A percentile compares a stretch with the other conserved stretches of the same genome.
These are phyloP conservation scores for Aspergillus affinis DNA, from an alignment of 495 filamentous ascomycete genomes.

Conservation along the genomic window DNA sequence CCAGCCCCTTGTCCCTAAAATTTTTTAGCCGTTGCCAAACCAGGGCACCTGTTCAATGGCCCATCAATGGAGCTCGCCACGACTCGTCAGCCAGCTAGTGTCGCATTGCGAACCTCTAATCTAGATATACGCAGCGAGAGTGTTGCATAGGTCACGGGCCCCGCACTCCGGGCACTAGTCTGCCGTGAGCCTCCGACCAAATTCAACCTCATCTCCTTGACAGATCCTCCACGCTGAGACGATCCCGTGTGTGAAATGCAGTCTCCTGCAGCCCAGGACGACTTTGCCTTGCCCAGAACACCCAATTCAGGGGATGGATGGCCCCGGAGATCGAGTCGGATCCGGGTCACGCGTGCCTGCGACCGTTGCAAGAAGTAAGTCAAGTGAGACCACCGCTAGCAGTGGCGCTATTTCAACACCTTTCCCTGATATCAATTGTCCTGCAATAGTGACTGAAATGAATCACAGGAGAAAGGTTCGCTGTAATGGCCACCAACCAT, in stretches of 20 bases:
- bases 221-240: background rate
- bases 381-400: background rate
- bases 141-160: conserved; percentile 1
- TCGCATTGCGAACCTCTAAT: too few species aligned
- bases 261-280: background rate
- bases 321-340: background rate
- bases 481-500: conserved; percentile 28
- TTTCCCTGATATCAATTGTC: conserved; percentile 1
- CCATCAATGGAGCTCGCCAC: too few species aligned
- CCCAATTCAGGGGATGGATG: background rate
- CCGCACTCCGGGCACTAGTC: background rate
- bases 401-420: too few species aligned
- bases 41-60: background rate
- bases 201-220: conserved; percentile 1
- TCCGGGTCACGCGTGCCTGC: conserved; percentile 17
- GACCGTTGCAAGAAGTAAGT: conserved; percentile 22
- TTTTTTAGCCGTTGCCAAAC: background rate
- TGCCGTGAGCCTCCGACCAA: background rate
- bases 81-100: too few species aligned
- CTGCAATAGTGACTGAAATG: background rate
- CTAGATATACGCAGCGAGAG: too few species aligned
- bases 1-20: background rate
- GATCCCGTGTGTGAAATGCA: background rate
- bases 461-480: conserved; percentile 24
- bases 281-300: background rate